Base-by-base conservation (phyloP, 164 flowering plant genomes). In the Sextonia rubra region DNA sequence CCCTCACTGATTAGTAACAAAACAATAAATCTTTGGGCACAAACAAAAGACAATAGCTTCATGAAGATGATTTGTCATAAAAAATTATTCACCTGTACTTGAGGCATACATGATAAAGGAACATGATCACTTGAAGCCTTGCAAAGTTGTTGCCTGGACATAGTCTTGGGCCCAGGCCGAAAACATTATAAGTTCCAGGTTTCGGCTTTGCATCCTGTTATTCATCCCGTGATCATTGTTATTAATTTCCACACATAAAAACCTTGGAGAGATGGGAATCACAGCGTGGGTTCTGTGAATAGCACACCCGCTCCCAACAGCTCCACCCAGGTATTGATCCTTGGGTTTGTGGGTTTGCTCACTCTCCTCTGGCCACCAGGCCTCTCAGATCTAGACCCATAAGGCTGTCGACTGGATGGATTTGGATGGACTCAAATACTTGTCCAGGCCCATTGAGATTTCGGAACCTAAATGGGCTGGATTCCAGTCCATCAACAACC, bases 71-170 rank as follows among this genome's bases (percentile, higher is more conserved):
- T 17, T 69, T 7, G 8, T 17, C 29, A 48, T 25, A 20, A 52
- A 20, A 20, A 25, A 14, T 18, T 29, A 48, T 55, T 72, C 47
- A 73, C 75, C 75, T 73, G 70, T 73, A 73, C 52, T 73, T 73
- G n/a, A 67, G 64, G 65, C 70, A 73, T 15, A 48, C 75, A 66
- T 73, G 70, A 66, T 52, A 73, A 6, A 73, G 75, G 64, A 73
- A 73, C 75, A 66, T 66, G 24, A 73, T 73, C 65, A 73, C 75
- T 66, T 66, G 64, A 55, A 66, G 52, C 70, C 70, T 73, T 29
- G 75, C 75, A 24, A 73, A 66, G 44, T 66, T 73, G 70, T 73
- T 73, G n/a, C 75, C 75, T 2, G 75, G 75, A 58, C 75, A 73
- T 32, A 65, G 52, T 66, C 75, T 73, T 12, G 52, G 75, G 20